Conservation (phyloP, 169 alveolate species). For the Pseudocohnilembus persalinus region DNA sequence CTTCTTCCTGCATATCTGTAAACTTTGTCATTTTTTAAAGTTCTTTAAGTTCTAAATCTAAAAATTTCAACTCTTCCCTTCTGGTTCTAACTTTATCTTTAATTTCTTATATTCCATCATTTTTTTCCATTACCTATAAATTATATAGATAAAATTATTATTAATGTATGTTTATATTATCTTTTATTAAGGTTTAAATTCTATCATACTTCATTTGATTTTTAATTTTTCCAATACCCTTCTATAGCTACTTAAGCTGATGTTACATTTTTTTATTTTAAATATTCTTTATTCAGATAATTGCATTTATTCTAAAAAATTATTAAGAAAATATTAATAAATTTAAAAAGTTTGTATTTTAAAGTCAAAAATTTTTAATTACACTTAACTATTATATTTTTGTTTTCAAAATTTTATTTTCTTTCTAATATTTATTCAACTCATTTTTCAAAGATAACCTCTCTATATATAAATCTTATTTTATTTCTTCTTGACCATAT, state of each 20-base stretch:
- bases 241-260: background rate
- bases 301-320: background rate
- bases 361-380: background rate
- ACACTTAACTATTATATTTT: background rate
- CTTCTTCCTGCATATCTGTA: background rate
- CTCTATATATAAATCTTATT: background rate
- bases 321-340: too few relatives aligned
- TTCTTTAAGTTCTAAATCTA: background rate
- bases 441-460: background rate
- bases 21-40: too few relatives aligned
- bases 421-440: background rate
- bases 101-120: background rate
- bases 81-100: background rate
- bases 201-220: background rate
- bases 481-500: background rate
- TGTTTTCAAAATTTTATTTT: background rate
- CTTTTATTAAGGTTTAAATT: too few relatives aligned
- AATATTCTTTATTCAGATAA: background rate
- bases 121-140: background rate
- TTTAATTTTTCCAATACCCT: background rate
- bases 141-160: too few relatives aligned
- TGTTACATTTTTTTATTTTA: background rate
- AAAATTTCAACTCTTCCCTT: background rate
- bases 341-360: too few relatives aligned
- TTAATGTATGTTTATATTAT: background rate